Percentiles rank a stretch among this genome's conserved stretches.
phyloP scores from a whole-genome alignment of 2,329 filamentous ascomycete genomes.

The Beauveria brongniartii region DNA sequence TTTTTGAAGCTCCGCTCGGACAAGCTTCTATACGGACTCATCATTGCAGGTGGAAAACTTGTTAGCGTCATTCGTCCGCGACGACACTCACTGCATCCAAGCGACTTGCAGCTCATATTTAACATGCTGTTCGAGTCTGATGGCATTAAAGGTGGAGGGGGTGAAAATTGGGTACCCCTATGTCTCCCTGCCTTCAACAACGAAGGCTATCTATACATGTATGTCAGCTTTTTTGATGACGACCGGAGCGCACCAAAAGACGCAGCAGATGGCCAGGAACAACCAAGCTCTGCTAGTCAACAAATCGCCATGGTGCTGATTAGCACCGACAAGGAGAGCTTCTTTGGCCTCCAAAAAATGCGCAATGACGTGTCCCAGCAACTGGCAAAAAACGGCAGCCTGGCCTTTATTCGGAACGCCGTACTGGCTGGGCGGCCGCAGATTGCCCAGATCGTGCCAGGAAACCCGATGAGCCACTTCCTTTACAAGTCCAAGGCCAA shows the following conservation, averaged over 20 bases:
- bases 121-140: slow-evolving; percentile 98
- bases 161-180: slow-evolving; percentile 95
- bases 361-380: slow-evolving; percentile 56
- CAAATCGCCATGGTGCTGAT: slow-evolving; percentile 89
- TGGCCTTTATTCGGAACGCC: slow-evolving; percentile 66
- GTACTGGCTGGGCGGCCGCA: slow-evolving; percentile 62
- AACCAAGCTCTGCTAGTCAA: slow-evolving; percentile 48
- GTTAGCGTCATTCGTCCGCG: slow-evolving; percentile 93
- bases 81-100: slow-evolving; percentile 89
- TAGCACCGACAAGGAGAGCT: slow-evolving; percentile 85
- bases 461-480: slow-evolving; percentile 79
- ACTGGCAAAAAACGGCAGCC: slow-evolving; percentile 65
- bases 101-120: slow-evolving; percentile 92
- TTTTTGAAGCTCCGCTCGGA: slow-evolving; percentile 71
- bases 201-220: slow-evolving; percentile 96
- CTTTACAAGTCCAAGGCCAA: slow-evolving; percentile 91
- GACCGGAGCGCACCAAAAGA: slow-evolving; percentile 25
- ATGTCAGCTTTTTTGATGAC: slow-evolving; percentile 85
- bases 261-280: slow-evolving; percentile 47
- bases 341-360: slow-evolving; percentile 78
- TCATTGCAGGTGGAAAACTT: slow-evolving; percentile 85
- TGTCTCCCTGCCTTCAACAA: slow-evolving; percentile 97
- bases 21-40: slow-evolving; percentile 81
- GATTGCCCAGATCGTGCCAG: slow-evolving; percentile 69
- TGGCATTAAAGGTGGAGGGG: slow-evolving; percentile 78